Conservation (phyloP, 1,284 basidiomycete species). For the Melanopsichium pennsylvanicum region DNA sequence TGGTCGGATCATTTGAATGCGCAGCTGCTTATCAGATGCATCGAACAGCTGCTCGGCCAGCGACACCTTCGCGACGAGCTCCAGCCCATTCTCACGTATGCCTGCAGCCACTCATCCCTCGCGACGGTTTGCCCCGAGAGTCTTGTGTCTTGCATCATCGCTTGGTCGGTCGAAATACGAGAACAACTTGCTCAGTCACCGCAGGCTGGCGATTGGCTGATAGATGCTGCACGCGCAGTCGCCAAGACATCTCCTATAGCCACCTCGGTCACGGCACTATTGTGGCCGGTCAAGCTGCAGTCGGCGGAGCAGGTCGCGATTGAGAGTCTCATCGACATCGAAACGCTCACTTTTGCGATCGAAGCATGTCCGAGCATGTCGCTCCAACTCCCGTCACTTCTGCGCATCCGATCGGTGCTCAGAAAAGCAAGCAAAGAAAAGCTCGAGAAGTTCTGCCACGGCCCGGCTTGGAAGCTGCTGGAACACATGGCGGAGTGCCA, state of each 20-base stretch:
- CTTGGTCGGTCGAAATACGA: slow-evolving; percentile 10
- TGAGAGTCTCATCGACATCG: slow-evolving; percentile 20
- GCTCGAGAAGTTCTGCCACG: slow-evolving; percentile 11
- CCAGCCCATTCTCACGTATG: slow-evolving; percentile 73
- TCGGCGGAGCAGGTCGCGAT: slow-evolving; percentile 9
- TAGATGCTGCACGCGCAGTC: slow-evolving; percentile 20
- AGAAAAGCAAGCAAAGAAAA: background rate
- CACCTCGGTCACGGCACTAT: slow-evolving; percentile 15
- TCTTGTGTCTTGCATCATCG: slow-evolving; percentile 25
- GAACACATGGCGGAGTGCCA: slow-evolving; percentile 8
- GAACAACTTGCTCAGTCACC: background rate
- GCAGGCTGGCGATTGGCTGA: slow-evolving; percentile 11
- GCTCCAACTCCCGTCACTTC: slow-evolving; percentile 17
- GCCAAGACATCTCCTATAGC: slow-evolving; percentile 16
- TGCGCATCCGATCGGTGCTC: slow-evolving; percentile 20
- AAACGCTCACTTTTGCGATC: slow-evolving; percentile 71
- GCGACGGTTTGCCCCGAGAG: slow-evolving; percentile 4
- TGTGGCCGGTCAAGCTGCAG: slow-evolving; percentile 24
- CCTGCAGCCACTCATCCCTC: slow-evolving; percentile 15
- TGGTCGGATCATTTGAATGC: slow-evolving; percentile 42
- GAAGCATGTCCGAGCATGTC: slow-evolving; percentile 68
- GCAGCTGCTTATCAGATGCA: slow-evolving; percentile 73
- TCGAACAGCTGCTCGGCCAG: slow-evolving; percentile 74
- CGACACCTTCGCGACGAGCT: slow-evolving; percentile 75
- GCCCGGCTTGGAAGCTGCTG: slow-evolving; percentile 19